A percentile compares a stretch with the other conserved stretches of the same genome.
phyloP scores from a whole-genome alignment of 2,329 filamentous ascomycete genomes.

The Pestalotiopsis sp. region DNA sequence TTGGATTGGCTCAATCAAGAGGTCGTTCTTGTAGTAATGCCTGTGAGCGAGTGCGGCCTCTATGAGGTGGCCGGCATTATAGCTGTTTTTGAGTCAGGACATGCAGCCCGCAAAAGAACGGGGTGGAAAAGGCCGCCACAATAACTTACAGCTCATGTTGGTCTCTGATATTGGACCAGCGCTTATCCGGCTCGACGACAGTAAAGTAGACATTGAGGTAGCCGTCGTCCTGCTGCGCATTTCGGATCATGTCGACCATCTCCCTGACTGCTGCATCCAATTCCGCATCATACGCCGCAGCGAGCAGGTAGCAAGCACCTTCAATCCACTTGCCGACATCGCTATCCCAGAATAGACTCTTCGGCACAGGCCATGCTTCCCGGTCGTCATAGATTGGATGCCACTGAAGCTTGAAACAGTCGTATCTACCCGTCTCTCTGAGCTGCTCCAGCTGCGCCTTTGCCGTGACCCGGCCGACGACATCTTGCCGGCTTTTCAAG shows the following conservation, averaged over 20 bases:
- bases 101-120: neutral
- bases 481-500: slow-evolving; percentile 36
- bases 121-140: neutral
- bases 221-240: slow-evolving; percentile 61
- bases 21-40: slow-evolving; percentile 52
- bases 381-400: slow-evolving; percentile 55
- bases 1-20: slow-evolving; percentile 53
- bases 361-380: slow-evolving; percentile 58
- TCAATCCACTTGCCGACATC: slow-evolving; percentile 64
- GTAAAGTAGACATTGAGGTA: slow-evolving; percentile 68
- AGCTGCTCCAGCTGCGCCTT: slow-evolving; percentile 56
- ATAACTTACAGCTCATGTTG: slow-evolving; percentile 60
- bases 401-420: slow-evolving; percentile 61
- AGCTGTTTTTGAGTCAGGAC: slow-evolving; percentile 35
- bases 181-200: slow-evolving; percentile 56
- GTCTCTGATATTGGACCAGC: slow-evolving; percentile 63
- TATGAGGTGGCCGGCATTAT: slow-evolving; percentile 65
- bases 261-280: slow-evolving; percentile 56
- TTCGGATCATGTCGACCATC: slow-evolving; percentile 59
- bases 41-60: slow-evolving; percentile 62
- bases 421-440: slow-evolving; percentile 57
- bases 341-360: slow-evolving; percentile 63
- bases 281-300: slow-evolving; percentile 42
- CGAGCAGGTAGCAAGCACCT: slow-evolving; percentile 60
- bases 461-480: slow-evolving; percentile 41